These are phyloP conservation scores for Tremella mesenterica DNA, from an alignment of 768 basidiomycete genomes.

Conservation along the genomic window DNA sequence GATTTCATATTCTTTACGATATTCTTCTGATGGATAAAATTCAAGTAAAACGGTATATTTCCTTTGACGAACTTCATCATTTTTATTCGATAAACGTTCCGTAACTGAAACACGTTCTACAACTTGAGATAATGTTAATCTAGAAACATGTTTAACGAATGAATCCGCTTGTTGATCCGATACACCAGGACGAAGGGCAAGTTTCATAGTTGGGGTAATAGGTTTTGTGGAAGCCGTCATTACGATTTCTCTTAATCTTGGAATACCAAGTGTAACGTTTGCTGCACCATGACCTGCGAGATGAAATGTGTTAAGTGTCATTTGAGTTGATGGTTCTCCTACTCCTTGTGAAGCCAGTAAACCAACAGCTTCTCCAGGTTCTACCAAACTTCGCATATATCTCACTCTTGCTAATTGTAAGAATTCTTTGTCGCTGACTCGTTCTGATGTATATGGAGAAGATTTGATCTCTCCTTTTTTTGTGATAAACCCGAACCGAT, in stretches of 20 bases:
- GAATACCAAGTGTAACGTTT: slow-evolving; percentile 97
- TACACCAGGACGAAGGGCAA: slow-evolving; percentile 57
- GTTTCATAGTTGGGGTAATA: slow-evolving; percentile 94
- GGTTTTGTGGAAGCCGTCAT: slow-evolving; percentile 96
- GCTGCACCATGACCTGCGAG: slow-evolving; percentile 99
- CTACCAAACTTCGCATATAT: slow-evolving; percentile 85
- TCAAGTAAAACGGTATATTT: slow-evolving; percentile 69
- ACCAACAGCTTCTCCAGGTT: slow-evolving; percentile 98
- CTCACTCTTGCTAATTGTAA: slow-evolving; percentile 76
- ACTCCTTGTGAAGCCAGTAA: slow-evolving; percentile 93
- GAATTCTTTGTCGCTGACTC: slow-evolving; percentile 50
- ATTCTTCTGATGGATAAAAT: slow-evolving; percentile 82
- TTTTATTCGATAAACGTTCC: slow-evolving; percentile 58
- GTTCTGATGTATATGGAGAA: slow-evolving; percentile 44
- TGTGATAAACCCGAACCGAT: slow-evolving; percentile 53
- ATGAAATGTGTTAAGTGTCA: slow-evolving; percentile 99
- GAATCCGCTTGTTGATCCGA: slow-evolving; percentile 53
- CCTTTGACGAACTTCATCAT: slow-evolving; percentile 57
- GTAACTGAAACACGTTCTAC: slow-evolving; percentile 73
- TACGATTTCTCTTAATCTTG: slow-evolving; percentile 94
- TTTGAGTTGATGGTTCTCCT: slow-evolving; percentile 97
- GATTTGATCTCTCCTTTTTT: slow-evolving; percentile 37
- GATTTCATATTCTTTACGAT: slow-evolving; percentile 70
- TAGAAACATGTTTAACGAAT: slow-evolving; percentile 84
- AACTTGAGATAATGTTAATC: slow-evolving; percentile 76